These are phyloP conservation scores for Knufia petricola DNA, from an alignment of 2,329 filamentous ascomycete species.

Conservation along the genomic window DNA sequence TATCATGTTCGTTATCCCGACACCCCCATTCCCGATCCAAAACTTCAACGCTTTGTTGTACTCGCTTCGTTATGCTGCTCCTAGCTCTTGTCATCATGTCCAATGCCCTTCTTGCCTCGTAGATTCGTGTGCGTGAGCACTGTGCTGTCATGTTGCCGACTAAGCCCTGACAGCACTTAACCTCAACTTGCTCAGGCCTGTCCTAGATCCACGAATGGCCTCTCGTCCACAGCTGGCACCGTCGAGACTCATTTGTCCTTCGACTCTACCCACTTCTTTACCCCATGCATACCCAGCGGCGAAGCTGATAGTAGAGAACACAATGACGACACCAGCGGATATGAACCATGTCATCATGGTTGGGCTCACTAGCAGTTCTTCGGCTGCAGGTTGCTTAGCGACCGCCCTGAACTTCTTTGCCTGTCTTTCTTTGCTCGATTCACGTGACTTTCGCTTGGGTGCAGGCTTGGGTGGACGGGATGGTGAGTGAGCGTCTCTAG, in stretches of 20 bases:
- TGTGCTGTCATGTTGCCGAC: background rate
- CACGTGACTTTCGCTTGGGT: constrained; percentile 23
- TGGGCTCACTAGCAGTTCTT: constrained; percentile 39
- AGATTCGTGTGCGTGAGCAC: no score
- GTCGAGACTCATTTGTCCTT: constrained; percentile 29
- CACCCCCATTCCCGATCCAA: background rate
- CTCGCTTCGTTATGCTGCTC: background rate
- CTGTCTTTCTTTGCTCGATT: constrained; percentile 32
- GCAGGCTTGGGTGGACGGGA: constrained; percentile 19
- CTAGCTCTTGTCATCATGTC: background rate
- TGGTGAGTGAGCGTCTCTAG: constrained; percentile 15
- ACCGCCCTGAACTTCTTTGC: constrained; percentile 23
- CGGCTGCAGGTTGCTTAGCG: constrained; percentile 27
- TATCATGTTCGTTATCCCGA: background rate
- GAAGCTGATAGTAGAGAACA: constrained; percentile 56
- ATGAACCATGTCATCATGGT: constrained; percentile 58
- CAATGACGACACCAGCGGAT: constrained; percentile 54
- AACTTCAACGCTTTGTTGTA: background rate
- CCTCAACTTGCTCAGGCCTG: constrained; percentile 34
- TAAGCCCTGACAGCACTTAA: constrained; percentile 30
- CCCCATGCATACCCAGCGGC: constrained; percentile 55
- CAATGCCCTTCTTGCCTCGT: background rate
- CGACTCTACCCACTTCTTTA: constrained; percentile 47
- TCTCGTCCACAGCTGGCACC: constrained; percentile 37
- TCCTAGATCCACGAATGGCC: constrained; percentile 29